phyloP scores from a whole-genome alignment of 257 asterid genomes.

The Fraxinus cuspidata region DNA sequence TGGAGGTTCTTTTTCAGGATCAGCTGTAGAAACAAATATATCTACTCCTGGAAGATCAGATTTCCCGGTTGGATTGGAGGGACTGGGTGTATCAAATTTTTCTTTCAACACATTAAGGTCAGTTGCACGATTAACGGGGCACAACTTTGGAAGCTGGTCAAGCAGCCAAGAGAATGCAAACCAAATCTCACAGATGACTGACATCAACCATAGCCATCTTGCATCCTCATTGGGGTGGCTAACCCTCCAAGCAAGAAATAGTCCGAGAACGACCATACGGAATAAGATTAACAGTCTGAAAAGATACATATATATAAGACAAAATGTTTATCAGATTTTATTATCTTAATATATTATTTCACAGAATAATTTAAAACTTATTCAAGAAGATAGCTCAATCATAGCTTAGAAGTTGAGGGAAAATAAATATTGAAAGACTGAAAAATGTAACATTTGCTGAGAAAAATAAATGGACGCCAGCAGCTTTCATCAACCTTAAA shows the following conservation, averaged over 20 bases:
- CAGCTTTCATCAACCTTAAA: background rate
- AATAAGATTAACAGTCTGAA: constrained; percentile 19
- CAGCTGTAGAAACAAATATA: constrained; percentile 27
- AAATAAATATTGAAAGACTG: background rate
- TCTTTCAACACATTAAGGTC: constrained; percentile 21
- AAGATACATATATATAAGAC: background rate
- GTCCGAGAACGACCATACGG: constrained; percentile 13
- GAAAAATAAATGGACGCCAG: background rate
- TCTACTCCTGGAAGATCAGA: constrained; percentile 26
- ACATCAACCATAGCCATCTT: constrained; percentile 28
- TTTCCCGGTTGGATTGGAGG: constrained; percentile 20
- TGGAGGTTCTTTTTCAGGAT: constrained; percentile 31
- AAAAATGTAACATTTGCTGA: background rate
- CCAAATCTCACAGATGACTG: constrained; percentile 27
- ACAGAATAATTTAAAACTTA: background rate
- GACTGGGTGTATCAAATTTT: constrained; percentile 22
- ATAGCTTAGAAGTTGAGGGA: background rate
- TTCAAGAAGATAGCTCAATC: background rate
- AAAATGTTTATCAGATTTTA: background rate
- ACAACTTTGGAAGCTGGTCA: constrained; percentile 26
- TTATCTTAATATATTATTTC: background rate
- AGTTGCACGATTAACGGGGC: constrained; percentile 27
- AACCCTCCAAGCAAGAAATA: constrained; percentile 25
- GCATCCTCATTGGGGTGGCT: constrained; percentile 28
- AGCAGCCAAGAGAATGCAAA: constrained; percentile 29